These are phyloP conservation scores for Isatis tinctoria DNA, from an alignment of 345 rosid genomes.

Conservation along the genomic window DNA sequence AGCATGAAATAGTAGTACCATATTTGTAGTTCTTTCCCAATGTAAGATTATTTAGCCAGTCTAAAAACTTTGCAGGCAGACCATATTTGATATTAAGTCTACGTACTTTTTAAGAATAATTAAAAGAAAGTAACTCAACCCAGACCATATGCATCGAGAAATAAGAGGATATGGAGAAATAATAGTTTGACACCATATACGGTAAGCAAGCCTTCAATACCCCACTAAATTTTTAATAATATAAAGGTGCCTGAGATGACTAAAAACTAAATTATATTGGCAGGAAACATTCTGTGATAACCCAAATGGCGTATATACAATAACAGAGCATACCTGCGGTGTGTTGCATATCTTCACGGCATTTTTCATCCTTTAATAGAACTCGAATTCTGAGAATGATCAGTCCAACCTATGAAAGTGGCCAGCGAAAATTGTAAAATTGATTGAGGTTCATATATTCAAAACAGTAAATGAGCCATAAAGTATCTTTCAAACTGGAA, in stretches of 20 bases:
- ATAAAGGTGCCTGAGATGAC: background rate
- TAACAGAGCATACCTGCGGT: constrained; percentile 41
- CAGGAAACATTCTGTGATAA: background rate
- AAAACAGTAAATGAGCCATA: background rate
- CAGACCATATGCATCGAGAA: background rate
- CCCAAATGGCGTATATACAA: background rate
- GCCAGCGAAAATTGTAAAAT: constrained; percentile 3
- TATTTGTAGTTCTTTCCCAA: background rate
- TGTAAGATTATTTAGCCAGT: background rate
- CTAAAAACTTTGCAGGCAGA: background rate
- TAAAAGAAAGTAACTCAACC: background rate
- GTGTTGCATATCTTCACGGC: constrained; percentile 29
- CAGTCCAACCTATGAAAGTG: constrained; percentile 49
- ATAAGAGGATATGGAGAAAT: background rate
- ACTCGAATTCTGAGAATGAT: constrained; percentile 52
- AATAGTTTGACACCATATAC: background rate
- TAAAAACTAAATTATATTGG: background rate
- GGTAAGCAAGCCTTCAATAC: background rate
- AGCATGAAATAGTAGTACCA: background rate
- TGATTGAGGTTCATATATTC: background rate
- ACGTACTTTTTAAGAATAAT: background rate
- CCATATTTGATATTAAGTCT: background rate
- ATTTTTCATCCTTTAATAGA: constrained; percentile 40
- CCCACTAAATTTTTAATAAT: background rate
- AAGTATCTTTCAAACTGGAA: background rate